A percentile compares a stretch with the other conserved stretches of the same genome.
Conservation (phyloP, 2,329 filamentous ascomycete species). For the Apiospora koreana region DNA sequence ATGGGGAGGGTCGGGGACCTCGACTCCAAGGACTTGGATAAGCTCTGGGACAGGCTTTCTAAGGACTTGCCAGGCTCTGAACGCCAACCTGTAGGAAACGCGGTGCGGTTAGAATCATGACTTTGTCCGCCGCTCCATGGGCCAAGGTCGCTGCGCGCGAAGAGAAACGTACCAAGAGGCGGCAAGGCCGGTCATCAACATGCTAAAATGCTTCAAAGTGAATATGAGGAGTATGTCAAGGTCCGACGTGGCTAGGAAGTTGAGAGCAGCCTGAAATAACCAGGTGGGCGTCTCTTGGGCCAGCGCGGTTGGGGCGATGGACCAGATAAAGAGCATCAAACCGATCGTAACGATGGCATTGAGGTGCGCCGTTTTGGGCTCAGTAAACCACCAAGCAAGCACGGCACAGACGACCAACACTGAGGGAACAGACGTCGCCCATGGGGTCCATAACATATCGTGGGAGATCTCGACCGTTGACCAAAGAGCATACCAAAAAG, state of each 20-base stretch:
- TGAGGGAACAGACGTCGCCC: conserved; percentile 45
- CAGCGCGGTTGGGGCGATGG: conserved; percentile 40
- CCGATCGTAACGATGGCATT: conserved; percentile 43
- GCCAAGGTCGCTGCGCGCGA: background rate
- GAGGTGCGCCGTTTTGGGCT: conserved; percentile 44
- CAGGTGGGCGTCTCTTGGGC: conserved; percentile 37
- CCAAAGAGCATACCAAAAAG: conserved; percentile 30
- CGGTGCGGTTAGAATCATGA: background rate
- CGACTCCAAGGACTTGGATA: conserved; percentile 87
- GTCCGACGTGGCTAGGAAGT: conserved; percentile 40
- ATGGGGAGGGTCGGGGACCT: conserved; percentile 86
- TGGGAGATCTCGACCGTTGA: conserved; percentile 11
- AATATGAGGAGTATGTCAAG: conserved; percentile 50
- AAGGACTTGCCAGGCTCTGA: conserved; percentile 84
- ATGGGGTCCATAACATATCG: conserved; percentile 54
- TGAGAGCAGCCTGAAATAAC: conserved; percentile 34
- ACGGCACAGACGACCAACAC: conserved; percentile 44
- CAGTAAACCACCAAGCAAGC: conserved; percentile 46
- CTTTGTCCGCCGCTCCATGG: background rate
- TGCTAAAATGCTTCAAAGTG: conserved; percentile 51
- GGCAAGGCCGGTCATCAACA: conserved; percentile 55
- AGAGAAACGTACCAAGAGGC: conserved; percentile 52
- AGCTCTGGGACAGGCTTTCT: conserved; percentile 90
- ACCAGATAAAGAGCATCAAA: conserved; percentile 42
- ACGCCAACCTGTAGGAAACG: conserved; percentile 65